Evolutionary conservation across 805 yeast species (phyloP), one percentile per base, ranked within the genome.

Genomic region (Maudiozyma serrabonitensis): DNA sequence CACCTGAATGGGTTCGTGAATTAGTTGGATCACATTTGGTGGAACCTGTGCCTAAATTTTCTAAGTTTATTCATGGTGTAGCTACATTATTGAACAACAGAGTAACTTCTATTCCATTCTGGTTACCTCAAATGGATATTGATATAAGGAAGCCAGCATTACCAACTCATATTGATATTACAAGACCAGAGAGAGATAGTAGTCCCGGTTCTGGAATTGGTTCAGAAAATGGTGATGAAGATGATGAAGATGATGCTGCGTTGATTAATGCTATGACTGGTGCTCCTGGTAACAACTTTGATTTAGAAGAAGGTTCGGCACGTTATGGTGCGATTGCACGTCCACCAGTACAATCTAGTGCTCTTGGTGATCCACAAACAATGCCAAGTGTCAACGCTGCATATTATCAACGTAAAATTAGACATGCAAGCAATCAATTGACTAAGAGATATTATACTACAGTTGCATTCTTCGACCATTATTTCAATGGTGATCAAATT

Each of bases 11-110:
- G 99, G 95, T 93, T 45, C 79, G 93, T 57, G 96, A 91, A 56
- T 76, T 93, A 66, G 90, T 91, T 35, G 73, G 90, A 0, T 84
- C 95, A 28, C 99, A 93, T 68, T 74, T 93, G 46, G 99, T 93
- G 41, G 99, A 93, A 69, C 97, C 97, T 1, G 96, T 93, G 41
- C 99, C 99, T 28, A 93, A 93, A 69, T 93, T 88, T 68, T 91
- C 98, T 49, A 93, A 93, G 68, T 93, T 93, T 62, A 91, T 93
- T 58, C 99, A 93, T 62, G 99, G 99, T 58, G 82, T 88, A 52
- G 96, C 99, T 6, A 76, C 93, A n/a, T 71, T 93, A 60, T 71
- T 93, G 55, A 91, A 96, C 16, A 91, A 88, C 41, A 79, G 75
- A 66, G 88, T 89, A 40, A 78, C 82, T 47, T 75, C 87, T 55